These are phyloP conservation scores for Clavispora carvajalis DNA, from an alignment of 805 yeast species.

Conservation along the genomic window DNA sequence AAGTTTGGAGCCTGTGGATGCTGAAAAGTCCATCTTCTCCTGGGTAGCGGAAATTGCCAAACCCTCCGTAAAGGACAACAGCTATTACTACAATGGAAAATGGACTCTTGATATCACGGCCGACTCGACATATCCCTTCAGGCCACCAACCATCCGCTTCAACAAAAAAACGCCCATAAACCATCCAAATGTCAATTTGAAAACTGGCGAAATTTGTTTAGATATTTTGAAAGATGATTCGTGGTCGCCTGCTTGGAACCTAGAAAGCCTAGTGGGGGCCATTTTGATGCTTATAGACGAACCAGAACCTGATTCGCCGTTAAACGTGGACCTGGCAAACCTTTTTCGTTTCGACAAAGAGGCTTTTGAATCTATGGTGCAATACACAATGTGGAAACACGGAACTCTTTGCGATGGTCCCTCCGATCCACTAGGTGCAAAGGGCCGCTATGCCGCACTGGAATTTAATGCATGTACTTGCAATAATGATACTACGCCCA, in stretches of 20 bases:
- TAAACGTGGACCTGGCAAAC: constrained; percentile 66
- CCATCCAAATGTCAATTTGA: constrained; percentile 37
- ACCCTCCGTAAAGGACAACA: constrained; percentile 37
- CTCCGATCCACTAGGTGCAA: constrained; percentile 7
- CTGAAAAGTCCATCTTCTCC: constrained; percentile 9
- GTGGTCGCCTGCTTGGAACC: constrained; percentile 77
- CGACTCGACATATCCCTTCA: constrained; percentile 47
- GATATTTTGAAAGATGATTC: constrained; percentile 51
- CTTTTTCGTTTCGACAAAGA: constrained; percentile 40
- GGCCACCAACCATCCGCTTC: constrained; percentile 55
- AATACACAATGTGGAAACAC: constrained; percentile 36
- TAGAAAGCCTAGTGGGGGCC: constrained; percentile 51
- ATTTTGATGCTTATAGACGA: constrained; percentile 51
- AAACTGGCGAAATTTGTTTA: constrained; percentile 65
- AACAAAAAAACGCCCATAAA: constrained; percentile 33
- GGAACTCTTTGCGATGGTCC: constrained; percentile 20
- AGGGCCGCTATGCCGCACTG: background rate
- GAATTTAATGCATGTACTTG: background rate
- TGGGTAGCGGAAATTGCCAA: constrained; percentile 15
- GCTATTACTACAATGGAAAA: constrained; percentile 44
- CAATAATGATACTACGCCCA: background rate
- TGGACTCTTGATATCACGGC: constrained; percentile 48
- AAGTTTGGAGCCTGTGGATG: constrained; percentile 37
- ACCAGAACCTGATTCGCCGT: constrained; percentile 69
- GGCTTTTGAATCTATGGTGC: constrained; percentile 38